These are phyloP conservation scores for Tritrichomonas foetus DNA, from an alignment of 208 protist genomes.

Conservation along the genomic window DNA sequence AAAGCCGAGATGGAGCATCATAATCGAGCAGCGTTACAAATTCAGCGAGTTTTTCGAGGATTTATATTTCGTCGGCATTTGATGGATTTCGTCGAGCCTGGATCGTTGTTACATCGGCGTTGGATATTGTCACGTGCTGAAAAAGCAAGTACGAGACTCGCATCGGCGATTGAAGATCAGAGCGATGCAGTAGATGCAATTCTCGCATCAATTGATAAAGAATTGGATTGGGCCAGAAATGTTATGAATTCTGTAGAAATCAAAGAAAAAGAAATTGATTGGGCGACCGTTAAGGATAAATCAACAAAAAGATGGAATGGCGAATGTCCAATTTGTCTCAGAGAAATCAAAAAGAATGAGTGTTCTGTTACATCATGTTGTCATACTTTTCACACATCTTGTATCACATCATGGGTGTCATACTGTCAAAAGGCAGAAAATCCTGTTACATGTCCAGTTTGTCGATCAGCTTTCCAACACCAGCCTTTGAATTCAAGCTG, in stretches of 20 bases:
- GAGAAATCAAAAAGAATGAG: not conserved
- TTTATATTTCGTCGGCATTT: not conserved
- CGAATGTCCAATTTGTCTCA: not conserved
- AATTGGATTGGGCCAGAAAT: not conserved
- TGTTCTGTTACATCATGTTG: not conserved
- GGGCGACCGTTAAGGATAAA: not conserved
- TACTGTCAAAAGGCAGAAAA: not conserved
- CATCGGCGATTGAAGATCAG: not conserved
- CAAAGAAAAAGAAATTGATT: not conserved
- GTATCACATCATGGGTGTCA: not conserved
- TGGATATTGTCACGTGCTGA: not conserved
- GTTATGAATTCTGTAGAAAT: slow-evolving; percentile 2
- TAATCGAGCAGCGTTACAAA: not conserved
- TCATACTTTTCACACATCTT: not conserved
- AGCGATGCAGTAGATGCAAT: slow-evolving; percentile 28
- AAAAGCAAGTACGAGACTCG: not conserved
- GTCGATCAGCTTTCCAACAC: not conserved
- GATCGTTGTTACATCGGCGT: not conserved
- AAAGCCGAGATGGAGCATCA: not conserved
- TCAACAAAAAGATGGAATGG: not conserved
- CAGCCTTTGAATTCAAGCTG: too few species aligned
- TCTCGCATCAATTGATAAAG: not conserved
- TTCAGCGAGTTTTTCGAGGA: not conserved
- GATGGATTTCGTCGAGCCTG: not conserved
- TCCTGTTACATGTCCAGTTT: not conserved